A percentile compares a stretch with the other conserved stretches of the same genome.
phyloP scores from a whole-genome alignment of 208 protist genomes.

The Trypanosomatidae sp. region DNA sequence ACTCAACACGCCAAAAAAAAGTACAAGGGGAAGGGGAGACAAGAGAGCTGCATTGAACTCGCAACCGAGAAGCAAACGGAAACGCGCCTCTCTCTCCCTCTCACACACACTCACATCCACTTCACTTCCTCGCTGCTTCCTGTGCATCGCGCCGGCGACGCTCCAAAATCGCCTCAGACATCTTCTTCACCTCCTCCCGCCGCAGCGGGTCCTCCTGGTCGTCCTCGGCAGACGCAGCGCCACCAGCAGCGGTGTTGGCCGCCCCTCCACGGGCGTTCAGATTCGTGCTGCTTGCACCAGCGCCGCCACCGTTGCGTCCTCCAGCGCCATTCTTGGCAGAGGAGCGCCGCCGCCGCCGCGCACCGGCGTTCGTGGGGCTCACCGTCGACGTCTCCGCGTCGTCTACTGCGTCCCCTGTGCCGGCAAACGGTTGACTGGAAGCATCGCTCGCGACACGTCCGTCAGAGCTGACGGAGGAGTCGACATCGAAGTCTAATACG shows the following conservation, averaged over 20 bases:
- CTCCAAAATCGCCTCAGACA: slow-evolving; percentile 45
- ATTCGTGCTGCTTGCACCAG: not conserved
- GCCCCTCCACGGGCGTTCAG: not conserved
- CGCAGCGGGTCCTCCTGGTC: slow-evolving; percentile 50
- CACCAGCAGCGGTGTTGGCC: too few relatives aligned
- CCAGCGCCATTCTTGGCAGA: too few relatives aligned
- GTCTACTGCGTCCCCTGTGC: too few relatives aligned
- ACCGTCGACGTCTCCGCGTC: not conserved
- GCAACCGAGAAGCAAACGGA: too few relatives aligned
- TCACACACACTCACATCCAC: not conserved
- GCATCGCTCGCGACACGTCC: not conserved
- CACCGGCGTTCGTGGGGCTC: not conserved
- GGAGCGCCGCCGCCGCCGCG: not conserved
- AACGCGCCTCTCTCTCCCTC: too few relatives aligned
- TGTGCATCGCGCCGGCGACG: too few relatives aligned
- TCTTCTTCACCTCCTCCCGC: slow-evolving; percentile 64
- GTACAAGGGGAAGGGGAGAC: too few relatives aligned
- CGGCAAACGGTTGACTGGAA: too few relatives aligned
- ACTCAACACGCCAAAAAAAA: too few relatives aligned
- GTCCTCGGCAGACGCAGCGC: too few relatives aligned
- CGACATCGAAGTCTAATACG: slow-evolving; percentile 20
- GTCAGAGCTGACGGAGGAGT: slow-evolving; percentile 9
- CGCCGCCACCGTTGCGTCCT: not conserved
- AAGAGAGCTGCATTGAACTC: too few relatives aligned
- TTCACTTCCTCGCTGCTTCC: not conserved